These are phyloP conservation scores for Crithidia expoeki DNA, from an alignment of 208 protist genomes.

Conservation along the genomic window DNA sequence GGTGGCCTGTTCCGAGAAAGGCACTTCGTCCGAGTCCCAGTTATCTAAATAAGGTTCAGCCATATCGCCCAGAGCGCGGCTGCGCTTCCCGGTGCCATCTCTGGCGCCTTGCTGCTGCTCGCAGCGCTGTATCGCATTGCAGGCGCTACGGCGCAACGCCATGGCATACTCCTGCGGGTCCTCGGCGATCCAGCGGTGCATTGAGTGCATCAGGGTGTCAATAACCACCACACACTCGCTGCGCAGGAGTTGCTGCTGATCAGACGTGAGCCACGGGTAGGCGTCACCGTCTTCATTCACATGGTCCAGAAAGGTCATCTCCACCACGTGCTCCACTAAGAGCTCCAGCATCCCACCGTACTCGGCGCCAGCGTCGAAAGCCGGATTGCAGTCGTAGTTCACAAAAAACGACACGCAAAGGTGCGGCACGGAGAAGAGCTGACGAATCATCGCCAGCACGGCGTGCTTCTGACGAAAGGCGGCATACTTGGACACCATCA, in stretches of 20 bases:
- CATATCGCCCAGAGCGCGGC: conserved; percentile 11
- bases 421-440: conserved; percentile 67
- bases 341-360: conserved; percentile 83
- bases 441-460: conserved; percentile 73
- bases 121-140: conserved; percentile 8
- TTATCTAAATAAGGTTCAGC: conserved; percentile 49
- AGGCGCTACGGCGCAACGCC: conserved; percentile 9
- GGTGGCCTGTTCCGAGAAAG: neutral
- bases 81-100: neutral
- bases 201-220: conserved; percentile 58
- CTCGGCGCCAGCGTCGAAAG: conserved; percentile 67
- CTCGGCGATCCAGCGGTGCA: conserved; percentile 80
- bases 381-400: conserved; percentile 89
- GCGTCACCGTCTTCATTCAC: conserved; percentile 39
- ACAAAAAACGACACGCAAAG: conserved; percentile 81
- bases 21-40: conserved; percentile 30
- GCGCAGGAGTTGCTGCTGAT: conserved; percentile 83
- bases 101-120: conserved; percentile 12
- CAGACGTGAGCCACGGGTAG: conserved; percentile 59
- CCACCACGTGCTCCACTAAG: conserved; percentile 72
- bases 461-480: conserved; percentile 81
- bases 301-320: conserved; percentile 66
- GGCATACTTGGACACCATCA: conserved; percentile 57
- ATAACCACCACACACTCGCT: conserved; percentile 67
- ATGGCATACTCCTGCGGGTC: conserved; percentile 69